Percentiles rank a stretch among this genome's conserved stretches.
phyloP scores from a whole-genome alignment of 352 stramenopile species.

The Globisporangium perplexum region DNA sequence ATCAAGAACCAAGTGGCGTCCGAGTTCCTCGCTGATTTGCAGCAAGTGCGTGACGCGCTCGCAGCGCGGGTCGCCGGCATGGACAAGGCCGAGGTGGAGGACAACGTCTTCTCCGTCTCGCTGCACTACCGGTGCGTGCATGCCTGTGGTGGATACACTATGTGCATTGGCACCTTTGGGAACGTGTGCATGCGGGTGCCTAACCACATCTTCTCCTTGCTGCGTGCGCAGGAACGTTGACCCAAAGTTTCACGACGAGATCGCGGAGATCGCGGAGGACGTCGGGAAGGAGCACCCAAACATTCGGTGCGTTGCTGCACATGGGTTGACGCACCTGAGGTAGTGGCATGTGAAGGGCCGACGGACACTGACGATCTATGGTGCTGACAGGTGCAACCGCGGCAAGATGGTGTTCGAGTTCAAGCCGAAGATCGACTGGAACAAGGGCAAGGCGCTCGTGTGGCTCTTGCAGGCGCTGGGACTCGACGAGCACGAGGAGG shows the following conservation, averaged over 20 bases:
- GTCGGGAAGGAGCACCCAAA: constrained; percentile 41
- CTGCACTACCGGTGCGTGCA: constrained; percentile 81
- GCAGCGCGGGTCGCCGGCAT: constrained; percentile 35
- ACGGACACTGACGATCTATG: too few species aligned
- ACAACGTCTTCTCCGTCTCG: constrained; percentile 88
- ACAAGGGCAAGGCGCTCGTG: constrained; percentile 88
- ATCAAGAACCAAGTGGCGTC: constrained; percentile 84
- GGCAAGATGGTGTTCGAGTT: constrained; percentile 90
- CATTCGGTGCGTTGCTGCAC: constrained; percentile 34
- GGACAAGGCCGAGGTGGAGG: constrained; percentile 71
- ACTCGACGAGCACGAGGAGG: constrained; percentile 61
- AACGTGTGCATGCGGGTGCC: not conserved
- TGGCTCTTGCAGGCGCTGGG: constrained; percentile 79
- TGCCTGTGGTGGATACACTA: not conserved
- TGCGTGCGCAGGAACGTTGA: constrained; percentile 50
- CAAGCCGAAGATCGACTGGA: constrained; percentile 89
- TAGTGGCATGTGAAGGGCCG: too few species aligned
- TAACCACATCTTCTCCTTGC: not conserved
- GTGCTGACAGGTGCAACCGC: constrained; percentile 49
- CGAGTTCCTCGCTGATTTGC: constrained; percentile 66
- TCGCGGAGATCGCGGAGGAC: constrained; percentile 36
- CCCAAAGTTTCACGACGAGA: constrained; percentile 23
- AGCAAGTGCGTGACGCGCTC: constrained; percentile 50
- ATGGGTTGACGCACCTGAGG: constrained; percentile 1
- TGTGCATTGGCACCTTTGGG: too few species aligned